Conservation (phyloP, 805 yeast genomes). For the Cyberlindnera suaveolens region DNA sequence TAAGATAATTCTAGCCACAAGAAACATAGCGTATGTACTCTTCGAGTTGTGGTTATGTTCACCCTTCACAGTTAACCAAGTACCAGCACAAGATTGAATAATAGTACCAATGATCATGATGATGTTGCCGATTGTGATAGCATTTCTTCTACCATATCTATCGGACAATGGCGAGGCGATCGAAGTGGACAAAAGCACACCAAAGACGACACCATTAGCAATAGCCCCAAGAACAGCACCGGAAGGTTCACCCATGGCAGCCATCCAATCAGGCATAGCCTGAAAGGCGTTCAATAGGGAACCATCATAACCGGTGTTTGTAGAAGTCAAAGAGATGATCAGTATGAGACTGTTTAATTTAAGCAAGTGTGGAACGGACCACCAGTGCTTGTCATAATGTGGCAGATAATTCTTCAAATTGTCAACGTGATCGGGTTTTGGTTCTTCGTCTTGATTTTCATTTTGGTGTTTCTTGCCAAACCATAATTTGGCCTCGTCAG, state of each 20-base stretch:
- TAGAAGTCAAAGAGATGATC: slow-evolving; percentile 38
- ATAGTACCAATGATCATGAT: slow-evolving; percentile 22
- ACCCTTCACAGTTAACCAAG: slow-evolving; percentile 7
- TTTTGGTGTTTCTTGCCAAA: slow-evolving; percentile 8
- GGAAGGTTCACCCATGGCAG: slow-evolving; percentile 32
- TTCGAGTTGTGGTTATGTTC: slow-evolving; percentile 2
- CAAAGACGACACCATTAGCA: slow-evolving; percentile 37
- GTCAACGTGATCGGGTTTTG: slow-evolving; percentile 2
- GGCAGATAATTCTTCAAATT: slow-evolving; percentile 21
- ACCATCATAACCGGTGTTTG: slow-evolving; percentile 44
- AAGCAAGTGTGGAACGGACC: slow-evolving; percentile 31
- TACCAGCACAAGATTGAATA: slow-evolving; percentile 25
- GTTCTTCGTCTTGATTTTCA: not conserved
- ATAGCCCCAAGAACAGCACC: slow-evolving; percentile 37
- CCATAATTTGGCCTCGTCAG: slow-evolving; percentile 17
- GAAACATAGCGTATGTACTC: slow-evolving; percentile 20
- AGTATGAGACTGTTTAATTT: slow-evolving; percentile 32
- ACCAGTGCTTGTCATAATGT: slow-evolving; percentile 27
- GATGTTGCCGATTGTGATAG: slow-evolving; percentile 20
- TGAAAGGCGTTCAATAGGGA: slow-evolving; percentile 47
- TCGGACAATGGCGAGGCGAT: slow-evolving; percentile 29
- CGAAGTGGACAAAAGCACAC: slow-evolving; percentile 28
- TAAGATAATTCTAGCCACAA: slow-evolving; percentile 34
- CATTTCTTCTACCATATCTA: slow-evolving; percentile 34
- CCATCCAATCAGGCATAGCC: slow-evolving; percentile 35